Conservation (phyloP, 768 basidiomycete genomes). For the Kwoniella botswanensis region DNA sequence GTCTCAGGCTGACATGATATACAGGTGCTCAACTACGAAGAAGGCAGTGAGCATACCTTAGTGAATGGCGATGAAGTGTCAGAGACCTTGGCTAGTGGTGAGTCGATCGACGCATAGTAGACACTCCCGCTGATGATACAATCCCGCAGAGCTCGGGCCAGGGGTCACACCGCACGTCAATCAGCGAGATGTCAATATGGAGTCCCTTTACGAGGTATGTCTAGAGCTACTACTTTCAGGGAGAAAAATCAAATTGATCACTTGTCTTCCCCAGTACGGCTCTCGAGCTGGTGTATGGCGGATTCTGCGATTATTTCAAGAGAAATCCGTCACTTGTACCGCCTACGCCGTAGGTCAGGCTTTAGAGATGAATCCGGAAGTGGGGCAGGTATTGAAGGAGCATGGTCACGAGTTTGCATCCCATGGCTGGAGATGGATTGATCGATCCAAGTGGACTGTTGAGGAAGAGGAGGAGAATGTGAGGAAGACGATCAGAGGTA, state of each 20-base stretch:
- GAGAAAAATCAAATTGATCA: neutral
- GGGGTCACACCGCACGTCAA: constrained; percentile 31
- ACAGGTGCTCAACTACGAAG: constrained; percentile 25
- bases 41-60: constrained; percentile 36
- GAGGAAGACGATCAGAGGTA: constrained; percentile 38
- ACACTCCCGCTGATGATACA: neutral
- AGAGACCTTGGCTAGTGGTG: constrained; percentile 35
- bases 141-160: constrained; percentile 38
- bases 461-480: constrained; percentile 47
- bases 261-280: constrained; percentile 38
- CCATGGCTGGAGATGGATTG: constrained; percentile 52
- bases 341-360: constrained; percentile 45
- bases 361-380: constrained; percentile 37
- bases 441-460: constrained; percentile 31
- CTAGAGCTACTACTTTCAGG: neutral
- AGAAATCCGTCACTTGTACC: constrained; percentile 36
- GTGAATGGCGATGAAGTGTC: constrained; percentile 43
- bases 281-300: constrained; percentile 53
- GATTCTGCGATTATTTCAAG: constrained; percentile 42
- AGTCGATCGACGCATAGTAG: neutral
- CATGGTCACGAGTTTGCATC: constrained; percentile 47
- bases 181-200: constrained; percentile 46
- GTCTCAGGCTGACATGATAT: neutral
- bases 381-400: constrained; percentile 28
- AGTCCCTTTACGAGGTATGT: constrained; percentile 46